Percentiles rank a stretch among this genome's conserved stretches.
These are phyloP conservation scores for Xylariaceae sp. DNA, from an alignment of 2,329 filamentous ascomycete genomes.

Conservation along the genomic window DNA sequence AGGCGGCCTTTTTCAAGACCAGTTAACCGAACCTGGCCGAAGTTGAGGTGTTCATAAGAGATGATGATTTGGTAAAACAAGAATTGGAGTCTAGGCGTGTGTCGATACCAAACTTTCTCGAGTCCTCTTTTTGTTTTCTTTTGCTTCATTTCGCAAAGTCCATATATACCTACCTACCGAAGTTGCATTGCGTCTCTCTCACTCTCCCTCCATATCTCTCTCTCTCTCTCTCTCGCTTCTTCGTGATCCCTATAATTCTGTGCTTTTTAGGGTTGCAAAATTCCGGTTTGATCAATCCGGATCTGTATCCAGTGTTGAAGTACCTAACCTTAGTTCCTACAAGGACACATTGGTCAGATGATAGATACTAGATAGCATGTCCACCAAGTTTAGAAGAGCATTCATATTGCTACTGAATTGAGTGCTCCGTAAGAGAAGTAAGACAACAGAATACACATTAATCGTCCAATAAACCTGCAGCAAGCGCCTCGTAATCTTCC, in stretches of 20 bases:
- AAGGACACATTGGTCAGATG: background rate
- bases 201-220: too few relatives aligned
- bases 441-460: conserved; percentile 10
- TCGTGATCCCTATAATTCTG: background rate
- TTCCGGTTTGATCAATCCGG: background rate
- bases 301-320: background rate
- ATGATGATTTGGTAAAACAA: background rate
- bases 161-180: conserved; percentile 5
- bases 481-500: conserved; percentile 72
- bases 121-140: conserved; percentile 7
- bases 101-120: conserved; percentile 23
- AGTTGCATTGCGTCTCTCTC: background rate
- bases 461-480: conserved; percentile 61
- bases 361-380: background rate
- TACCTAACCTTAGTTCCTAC: background rate
- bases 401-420: background rate
- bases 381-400: background rate
- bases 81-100: conserved; percentile 11
- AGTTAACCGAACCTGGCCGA: background rate
- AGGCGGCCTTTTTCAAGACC: background rate
- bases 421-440: background rate
- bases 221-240: background rate
- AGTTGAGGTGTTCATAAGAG: background rate
- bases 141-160: conserved; percentile 15
- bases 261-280: background rate